A percentile compares a stretch with the other conserved stretches of the same genome.
Evolutionary conservation across 805 yeast species (phyloP).

Genomic region (Yarrowia phangngaensis): DNA sequence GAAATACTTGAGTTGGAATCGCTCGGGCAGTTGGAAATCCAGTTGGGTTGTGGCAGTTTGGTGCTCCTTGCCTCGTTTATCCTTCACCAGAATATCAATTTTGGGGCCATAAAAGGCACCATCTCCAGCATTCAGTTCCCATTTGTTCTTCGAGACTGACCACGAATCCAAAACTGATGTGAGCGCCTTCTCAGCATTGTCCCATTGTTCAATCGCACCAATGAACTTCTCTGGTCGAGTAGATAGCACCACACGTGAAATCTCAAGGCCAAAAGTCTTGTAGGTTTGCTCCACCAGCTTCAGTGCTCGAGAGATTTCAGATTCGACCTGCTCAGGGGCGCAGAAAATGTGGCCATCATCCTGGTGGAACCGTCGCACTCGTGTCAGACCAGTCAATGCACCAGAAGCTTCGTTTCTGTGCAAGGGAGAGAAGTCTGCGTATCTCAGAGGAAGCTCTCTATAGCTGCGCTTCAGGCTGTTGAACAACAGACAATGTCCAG

Average conservation of each 20-base stretch:
- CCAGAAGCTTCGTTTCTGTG: slow-evolving; percentile 96
- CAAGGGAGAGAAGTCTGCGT: slow-evolving; percentile 83
- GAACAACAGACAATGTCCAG: slow-evolving; percentile 65
- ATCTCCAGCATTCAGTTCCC: slow-evolving; percentile 84
- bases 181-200: slow-evolving; percentile 69
- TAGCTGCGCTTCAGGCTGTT: slow-evolving; percentile 72
- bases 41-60: slow-evolving; percentile 95
- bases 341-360: slow-evolving; percentile 98
- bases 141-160: slow-evolving; percentile 48
- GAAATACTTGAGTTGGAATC: slow-evolving; percentile 66
- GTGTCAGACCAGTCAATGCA: slow-evolving; percentile 83
- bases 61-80: slow-evolving; percentile 73
- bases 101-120: slow-evolving; percentile 78
- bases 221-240: slow-evolving; percentile 81
- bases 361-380: slow-evolving; percentile 94
- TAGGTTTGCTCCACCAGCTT: slow-evolving; percentile 73
- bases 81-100: slow-evolving; percentile 79
- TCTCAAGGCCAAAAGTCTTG: slow-evolving; percentile 56
- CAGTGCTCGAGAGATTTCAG: slow-evolving; percentile 69
- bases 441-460: slow-evolving; percentile 79
- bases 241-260: slow-evolving; percentile 64
- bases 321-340: slow-evolving; percentile 64
- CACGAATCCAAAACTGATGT: slow-evolving; percentile 50
- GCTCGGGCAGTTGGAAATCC: slow-evolving; percentile 87
- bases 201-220: slow-evolving; percentile 77